Evolutionary conservation across 108 stramenopile species (phyloP).

Genomic region (Nitzschia putrida): DNA sequence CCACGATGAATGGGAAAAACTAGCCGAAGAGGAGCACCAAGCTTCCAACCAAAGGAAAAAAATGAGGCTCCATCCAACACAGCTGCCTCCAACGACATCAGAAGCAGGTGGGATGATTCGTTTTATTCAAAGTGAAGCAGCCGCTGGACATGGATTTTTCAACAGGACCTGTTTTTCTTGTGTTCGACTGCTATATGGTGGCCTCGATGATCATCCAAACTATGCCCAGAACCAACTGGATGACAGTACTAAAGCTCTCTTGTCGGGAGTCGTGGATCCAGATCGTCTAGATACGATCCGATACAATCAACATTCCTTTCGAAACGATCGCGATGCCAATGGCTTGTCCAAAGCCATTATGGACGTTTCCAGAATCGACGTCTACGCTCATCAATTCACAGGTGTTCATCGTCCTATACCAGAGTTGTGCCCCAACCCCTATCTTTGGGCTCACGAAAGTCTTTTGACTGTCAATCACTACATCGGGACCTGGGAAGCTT

Average conservation of each 20-base stretch:
- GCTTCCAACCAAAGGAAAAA: background rate
- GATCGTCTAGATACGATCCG: constrained; percentile 21
- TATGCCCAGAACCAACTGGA: background rate
- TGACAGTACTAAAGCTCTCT: background rate
- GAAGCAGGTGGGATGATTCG: background rate
- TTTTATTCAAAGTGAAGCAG: background rate
- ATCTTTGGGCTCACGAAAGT: background rate
- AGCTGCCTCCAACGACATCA: background rate
- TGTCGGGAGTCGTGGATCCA: constrained; percentile 5
- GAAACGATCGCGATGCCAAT: constrained; percentile 9
- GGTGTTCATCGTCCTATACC: constrained; percentile 29
- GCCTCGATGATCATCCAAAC: constrained; percentile 5
- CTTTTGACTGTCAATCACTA: constrained; percentile 33
- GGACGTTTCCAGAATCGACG: constrained; percentile 14
- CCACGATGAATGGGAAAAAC: constrained; percentile 4
- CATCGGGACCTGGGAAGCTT: constrained; percentile 25
- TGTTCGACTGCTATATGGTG: constrained; percentile 30
- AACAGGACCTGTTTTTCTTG: constrained; percentile 26
- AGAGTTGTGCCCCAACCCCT: constrained; percentile 8
- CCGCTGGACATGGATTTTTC: background rate
- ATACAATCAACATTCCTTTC: constrained; percentile 4
- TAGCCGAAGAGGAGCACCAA: background rate
- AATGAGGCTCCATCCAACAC: background rate
- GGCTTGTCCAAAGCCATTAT: constrained; percentile 18
- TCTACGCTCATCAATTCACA: constrained; percentile 12